Evolutionary conservation across 2,329 filamentous ascomycete species (phyloP).

Genomic region (Huntiella bhutanensis): DNA sequence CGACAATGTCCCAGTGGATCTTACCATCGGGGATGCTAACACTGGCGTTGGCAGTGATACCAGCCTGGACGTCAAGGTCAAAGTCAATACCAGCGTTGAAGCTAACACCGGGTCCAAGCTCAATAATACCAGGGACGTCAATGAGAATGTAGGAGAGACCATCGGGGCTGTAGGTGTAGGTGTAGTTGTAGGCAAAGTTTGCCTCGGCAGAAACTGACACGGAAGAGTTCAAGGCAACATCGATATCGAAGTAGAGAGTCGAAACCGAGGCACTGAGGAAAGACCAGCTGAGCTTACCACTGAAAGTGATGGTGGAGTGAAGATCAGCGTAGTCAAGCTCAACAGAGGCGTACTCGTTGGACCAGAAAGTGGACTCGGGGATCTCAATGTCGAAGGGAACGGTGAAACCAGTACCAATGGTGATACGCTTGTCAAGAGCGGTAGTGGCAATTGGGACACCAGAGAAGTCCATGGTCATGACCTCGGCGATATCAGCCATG

Average conservation of each 20-base stretch:
- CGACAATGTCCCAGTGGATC: slow-evolving; percentile 22
- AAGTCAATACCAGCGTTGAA: slow-evolving; percentile 16
- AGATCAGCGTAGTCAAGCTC: slow-evolving; percentile 20
- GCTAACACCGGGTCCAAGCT: slow-evolving; percentile 20
- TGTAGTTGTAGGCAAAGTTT: slow-evolving; percentile 18
- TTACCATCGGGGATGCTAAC: slow-evolving; percentile 20
- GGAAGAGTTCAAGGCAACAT: slow-evolving; percentile 20
- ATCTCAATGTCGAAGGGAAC: neutral
- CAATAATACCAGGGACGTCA: slow-evolving; percentile 22
- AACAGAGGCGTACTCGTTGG: slow-evolving; percentile 18
- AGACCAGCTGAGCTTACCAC: slow-evolving; percentile 19
- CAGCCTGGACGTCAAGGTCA: slow-evolving; percentile 18
- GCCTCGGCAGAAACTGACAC: slow-evolving; percentile 20
- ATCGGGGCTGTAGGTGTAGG: slow-evolving; percentile 18
- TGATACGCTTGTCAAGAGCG: slow-evolving; percentile 11
- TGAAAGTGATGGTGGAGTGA: slow-evolving; percentile 21
- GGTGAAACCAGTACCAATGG: neutral
- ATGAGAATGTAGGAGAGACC: slow-evolving; percentile 20
- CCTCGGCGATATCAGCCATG: slow-evolving; percentile 16
- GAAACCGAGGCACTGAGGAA: neutral
- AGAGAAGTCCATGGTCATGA: slow-evolving; percentile 15
- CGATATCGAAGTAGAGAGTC: slow-evolving; percentile 24
- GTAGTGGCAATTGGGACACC: slow-evolving; percentile 13
- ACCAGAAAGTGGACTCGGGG: slow-evolving; percentile 15
- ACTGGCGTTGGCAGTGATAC: slow-evolving; percentile 17